phyloP scores from a whole-genome alignment of 208 protist genomes.

The Tritrichomonas foetus region DNA sequence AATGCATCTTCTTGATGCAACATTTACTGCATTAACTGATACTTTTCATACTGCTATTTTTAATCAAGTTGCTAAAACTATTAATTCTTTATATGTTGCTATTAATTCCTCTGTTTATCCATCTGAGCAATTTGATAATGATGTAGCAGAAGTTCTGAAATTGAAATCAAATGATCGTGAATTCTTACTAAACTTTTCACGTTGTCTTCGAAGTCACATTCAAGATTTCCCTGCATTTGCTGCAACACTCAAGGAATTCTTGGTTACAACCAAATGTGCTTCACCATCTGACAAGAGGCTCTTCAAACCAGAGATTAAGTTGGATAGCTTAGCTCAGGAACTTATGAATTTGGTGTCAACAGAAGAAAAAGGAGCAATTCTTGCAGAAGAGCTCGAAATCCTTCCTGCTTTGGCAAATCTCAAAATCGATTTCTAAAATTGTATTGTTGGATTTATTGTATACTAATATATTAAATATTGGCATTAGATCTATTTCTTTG shows the following conservation, averaged over 20 bases:
- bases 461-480: no score
- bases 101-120: neutral
- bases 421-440: no score
- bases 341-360: neutral
- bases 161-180: neutral
- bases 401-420: neutral
- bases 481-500: no score
- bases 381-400: neutral
- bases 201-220: neutral
- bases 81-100: neutral
- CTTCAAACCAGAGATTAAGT: neutral
- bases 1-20: neutral
- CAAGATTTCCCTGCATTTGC: neutral
- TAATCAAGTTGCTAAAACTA: neutral
- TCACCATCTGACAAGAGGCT: neutral
- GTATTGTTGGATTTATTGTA: no score
- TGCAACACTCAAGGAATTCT: neutral
- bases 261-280: neutral
- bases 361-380: neutral
- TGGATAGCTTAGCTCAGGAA: neutral
- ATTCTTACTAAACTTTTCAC: neutral
- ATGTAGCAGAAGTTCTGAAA: neutral
- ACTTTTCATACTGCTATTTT: neutral
- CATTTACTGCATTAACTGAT: neutral
- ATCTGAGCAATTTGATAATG: neutral